phyloP scores from a whole-genome alignment of 345 rosid genomes.

The Firmiana major region DNA sequence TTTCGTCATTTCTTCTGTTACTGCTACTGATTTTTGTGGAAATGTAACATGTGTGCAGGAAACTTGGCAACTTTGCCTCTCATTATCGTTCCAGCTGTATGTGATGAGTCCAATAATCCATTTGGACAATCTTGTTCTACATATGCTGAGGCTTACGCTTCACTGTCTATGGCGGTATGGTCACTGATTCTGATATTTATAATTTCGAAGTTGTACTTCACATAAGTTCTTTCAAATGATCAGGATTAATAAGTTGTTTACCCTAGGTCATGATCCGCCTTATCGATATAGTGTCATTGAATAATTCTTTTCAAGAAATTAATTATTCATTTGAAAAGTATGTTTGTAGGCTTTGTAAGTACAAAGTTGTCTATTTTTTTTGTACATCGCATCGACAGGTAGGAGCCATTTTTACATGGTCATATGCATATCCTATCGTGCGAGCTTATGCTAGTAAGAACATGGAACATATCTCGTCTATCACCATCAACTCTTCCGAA shows the following conservation, averaged over 20 bases:
- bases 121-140: conserved; percentile 43
- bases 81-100: conserved; percentile 48
- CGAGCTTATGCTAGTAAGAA: conserved; percentile 28
- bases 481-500: conserved; percentile 17
- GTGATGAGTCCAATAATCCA: conserved; percentile 41
- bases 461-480: conserved; percentile 16
- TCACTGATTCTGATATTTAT: not conserved
- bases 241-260: too few relatives aligned
- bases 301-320: not conserved
- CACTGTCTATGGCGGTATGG: conserved; percentile 48
- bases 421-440: conserved; percentile 55
- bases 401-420: conserved; percentile 64
- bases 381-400: conserved; percentile 25
- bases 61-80: conserved; percentile 46
- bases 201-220: not conserved
- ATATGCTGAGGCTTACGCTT: conserved; percentile 39
- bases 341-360: not conserved
- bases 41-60: conserved; percentile 23
- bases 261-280: not conserved
- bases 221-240: not conserved
- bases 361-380: not conserved
- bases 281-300: too few relatives aligned
- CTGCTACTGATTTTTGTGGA: not conserved
- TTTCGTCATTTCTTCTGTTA: not conserved
- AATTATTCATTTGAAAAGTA: not conserved